Percentiles rank a stretch among this genome's conserved stretches.
phyloP scores from a whole-genome alignment of 208 protist genomes.

The Borovskyia barvae region DNA sequence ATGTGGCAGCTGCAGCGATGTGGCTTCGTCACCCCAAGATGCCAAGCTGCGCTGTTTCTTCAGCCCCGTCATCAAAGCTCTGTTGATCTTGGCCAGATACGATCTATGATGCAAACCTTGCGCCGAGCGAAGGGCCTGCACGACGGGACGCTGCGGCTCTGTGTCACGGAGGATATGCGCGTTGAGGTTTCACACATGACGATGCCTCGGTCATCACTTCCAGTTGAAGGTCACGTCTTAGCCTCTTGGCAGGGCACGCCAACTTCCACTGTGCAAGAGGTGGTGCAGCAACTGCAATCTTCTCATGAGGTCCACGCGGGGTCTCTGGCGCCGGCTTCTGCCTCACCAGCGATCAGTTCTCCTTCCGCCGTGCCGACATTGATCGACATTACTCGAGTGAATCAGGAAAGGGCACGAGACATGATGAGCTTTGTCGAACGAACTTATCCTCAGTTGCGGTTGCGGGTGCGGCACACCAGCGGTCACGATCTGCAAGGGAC shows the following conservation, averaged over 20 bases:
- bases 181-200: too few relatives aligned
- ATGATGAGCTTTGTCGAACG: slow-evolving; percentile 11
- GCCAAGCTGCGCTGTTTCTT: slow-evolving; percentile 1
- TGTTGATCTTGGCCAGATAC: slow-evolving; percentile 17
- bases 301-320: not conserved
- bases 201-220: too few relatives aligned
- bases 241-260: slow-evolving; percentile 6
- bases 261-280: slow-evolving; percentile 12
- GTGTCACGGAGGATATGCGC: slow-evolving; percentile 23
- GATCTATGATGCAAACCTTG: not conserved
- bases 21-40: too few relatives aligned
- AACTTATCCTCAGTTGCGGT: slow-evolving; percentile 40
- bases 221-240: too few relatives aligned
- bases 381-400: slow-evolving; percentile 12
- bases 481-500: slow-evolving; percentile 55
- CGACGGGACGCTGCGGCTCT: slow-evolving; percentile 8
- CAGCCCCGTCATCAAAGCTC: too few relatives aligned
- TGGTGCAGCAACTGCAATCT: slow-evolving; percentile 1
- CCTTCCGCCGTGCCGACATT: slow-evolving; percentile 4
- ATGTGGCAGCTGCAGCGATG: too few relatives aligned
- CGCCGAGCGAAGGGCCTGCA: not conserved
- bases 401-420: slow-evolving; percentile 5
- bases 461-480: slow-evolving; percentile 55
- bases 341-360: not conserved
- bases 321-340: not conserved